These are phyloP conservation scores for Cercospora beticola DNA, from an alignment of 2,329 filamentous ascomycete species.

Conservation along the genomic window DNA sequence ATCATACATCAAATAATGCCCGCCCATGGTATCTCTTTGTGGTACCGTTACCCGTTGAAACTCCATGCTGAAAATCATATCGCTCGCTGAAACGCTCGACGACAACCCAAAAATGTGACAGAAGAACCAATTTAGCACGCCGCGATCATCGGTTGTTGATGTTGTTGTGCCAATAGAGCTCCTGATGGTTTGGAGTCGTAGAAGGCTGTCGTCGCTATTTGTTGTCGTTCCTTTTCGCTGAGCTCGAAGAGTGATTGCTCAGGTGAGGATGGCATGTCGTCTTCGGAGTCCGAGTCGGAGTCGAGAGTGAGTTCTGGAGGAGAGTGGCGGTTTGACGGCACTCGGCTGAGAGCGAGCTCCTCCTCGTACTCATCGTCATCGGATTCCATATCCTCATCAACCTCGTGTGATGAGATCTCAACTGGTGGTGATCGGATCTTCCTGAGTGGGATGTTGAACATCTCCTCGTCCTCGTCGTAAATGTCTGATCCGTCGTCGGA, in stretches of 20 bases:
- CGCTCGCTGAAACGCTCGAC: conserved; percentile 33
- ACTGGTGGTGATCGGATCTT: conserved; percentile 44
- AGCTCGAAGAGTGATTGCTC: conserved; percentile 47
- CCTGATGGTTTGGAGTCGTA: conserved; percentile 41
- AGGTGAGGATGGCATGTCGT: conserved; percentile 51
- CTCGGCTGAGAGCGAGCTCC: conserved; percentile 46
- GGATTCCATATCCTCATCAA: conserved; percentile 42
- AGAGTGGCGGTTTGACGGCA: conserved; percentile 42
- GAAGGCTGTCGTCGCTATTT: conserved; percentile 49
- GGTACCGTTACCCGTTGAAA: conserved; percentile 22
- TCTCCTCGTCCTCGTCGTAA: conserved; percentile 53
- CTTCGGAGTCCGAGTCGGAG: conserved; percentile 44
- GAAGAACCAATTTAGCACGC: conserved; percentile 40
- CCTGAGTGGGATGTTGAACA: conserved; percentile 40
- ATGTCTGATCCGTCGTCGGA: conserved; percentile 54
- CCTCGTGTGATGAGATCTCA: conserved; percentile 45
- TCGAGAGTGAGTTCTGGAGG: conserved; percentile 53
- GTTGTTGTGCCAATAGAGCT: conserved; percentile 40
- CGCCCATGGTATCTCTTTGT: conserved; percentile 11
- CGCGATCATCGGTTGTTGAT: conserved; percentile 42
- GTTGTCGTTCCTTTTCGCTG: conserved; percentile 46
- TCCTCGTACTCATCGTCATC: conserved; percentile 50
- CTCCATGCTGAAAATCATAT: conserved; percentile 21
- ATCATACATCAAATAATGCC: conserved; percentile 27
- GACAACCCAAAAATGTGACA: conserved; percentile 23